These are phyloP conservation scores for Microbotryomycetes sp. DNA, from an alignment of 1,284 basidiomycete species.

Conservation along the genomic window DNA sequence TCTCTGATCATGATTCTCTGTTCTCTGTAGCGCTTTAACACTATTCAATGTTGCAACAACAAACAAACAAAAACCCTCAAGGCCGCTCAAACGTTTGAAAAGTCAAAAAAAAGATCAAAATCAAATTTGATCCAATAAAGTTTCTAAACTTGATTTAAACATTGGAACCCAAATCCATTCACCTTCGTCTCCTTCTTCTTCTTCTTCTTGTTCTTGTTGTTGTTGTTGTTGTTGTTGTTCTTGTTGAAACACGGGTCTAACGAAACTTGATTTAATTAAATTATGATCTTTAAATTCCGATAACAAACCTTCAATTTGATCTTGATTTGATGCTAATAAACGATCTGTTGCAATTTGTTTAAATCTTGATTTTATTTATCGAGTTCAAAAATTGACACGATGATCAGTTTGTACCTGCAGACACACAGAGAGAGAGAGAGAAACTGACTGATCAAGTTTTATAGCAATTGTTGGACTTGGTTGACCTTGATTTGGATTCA, in stretches of 20 bases:
- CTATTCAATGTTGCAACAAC: neutral
- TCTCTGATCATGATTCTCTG: neutral
- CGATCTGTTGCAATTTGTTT: slow-evolving; percentile 57
- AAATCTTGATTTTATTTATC: no score
- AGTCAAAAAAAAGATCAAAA: no score
- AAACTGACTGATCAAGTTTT: slow-evolving; percentile 16
- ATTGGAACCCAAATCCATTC: slow-evolving; percentile 70
- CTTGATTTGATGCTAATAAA: slow-evolving; percentile 81
- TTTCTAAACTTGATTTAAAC: slow-evolving; percentile 54
- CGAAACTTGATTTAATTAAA: slow-evolving; percentile 56
- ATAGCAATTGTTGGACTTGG: slow-evolving; percentile 25
- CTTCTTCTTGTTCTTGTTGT: slow-evolving; percentile 39
- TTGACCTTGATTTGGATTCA: slow-evolving; percentile 41
- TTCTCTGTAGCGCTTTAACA: neutral
- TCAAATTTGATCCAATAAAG: slow-evolving; percentile 48
- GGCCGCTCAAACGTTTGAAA: no score
- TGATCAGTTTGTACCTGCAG: no score
- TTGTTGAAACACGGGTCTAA: slow-evolving; percentile 24
- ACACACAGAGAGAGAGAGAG: neutral
- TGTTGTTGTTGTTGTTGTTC: slow-evolving; percentile 43
- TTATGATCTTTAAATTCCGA: slow-evolving; percentile 86
- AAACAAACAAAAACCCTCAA: no score
- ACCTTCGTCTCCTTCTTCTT: slow-evolving; percentile 42
- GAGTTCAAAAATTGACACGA: slow-evolving; percentile 8
- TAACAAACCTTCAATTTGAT: slow-evolving; percentile 67